These are phyloP conservation scores for Xylaria sp. DNA, from an alignment of 495 filamentous ascomycete genomes.

Conservation along the genomic window DNA sequence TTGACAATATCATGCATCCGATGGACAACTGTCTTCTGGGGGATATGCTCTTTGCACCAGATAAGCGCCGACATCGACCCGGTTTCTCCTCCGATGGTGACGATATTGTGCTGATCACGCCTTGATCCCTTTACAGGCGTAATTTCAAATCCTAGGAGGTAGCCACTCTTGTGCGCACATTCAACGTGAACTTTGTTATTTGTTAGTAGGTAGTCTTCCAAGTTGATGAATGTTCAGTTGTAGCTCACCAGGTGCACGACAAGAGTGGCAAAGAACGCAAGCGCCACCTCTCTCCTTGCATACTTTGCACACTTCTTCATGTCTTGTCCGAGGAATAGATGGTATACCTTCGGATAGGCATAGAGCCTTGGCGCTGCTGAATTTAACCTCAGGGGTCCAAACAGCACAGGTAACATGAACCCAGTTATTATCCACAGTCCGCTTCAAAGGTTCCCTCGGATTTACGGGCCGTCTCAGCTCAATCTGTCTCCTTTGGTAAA, in stretches of 20 bases:
- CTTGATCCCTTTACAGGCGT: slow-evolving; percentile 87
- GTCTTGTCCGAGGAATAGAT: slow-evolving; percentile 70
- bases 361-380: slow-evolving; percentile 79
- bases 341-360: slow-evolving; percentile 88
- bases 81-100: slow-evolving; percentile 76
- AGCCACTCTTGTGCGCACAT: slow-evolving; percentile 85
- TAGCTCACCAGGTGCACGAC: slow-evolving; percentile 64
- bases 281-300: slow-evolving; percentile 78
- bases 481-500: slow-evolving; percentile 82
- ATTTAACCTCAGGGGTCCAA: slow-evolving; percentile 91
- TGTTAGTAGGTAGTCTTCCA: slow-evolving; percentile 29
- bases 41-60: slow-evolving; percentile 87
- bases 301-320: slow-evolving; percentile 80
- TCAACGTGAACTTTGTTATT: slow-evolving; percentile 73
- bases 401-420: slow-evolving; percentile 94
- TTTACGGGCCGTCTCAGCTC: slow-evolving; percentile 78
- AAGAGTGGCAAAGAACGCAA: slow-evolving; percentile 83
- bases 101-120: slow-evolving; percentile 73
- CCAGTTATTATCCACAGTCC: slow-evolving; percentile 95
- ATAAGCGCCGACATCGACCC: slow-evolving; percentile 79
- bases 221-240: not conserved
- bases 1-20: slow-evolving; percentile 75
- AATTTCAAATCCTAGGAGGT: slow-evolving; percentile 87
- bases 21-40: slow-evolving; percentile 73
- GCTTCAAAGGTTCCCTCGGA: slow-evolving; percentile 91